Evolutionary conservation across 257 asterid species (phyloP).

Genomic region (Nicotiana paniculata): DNA sequence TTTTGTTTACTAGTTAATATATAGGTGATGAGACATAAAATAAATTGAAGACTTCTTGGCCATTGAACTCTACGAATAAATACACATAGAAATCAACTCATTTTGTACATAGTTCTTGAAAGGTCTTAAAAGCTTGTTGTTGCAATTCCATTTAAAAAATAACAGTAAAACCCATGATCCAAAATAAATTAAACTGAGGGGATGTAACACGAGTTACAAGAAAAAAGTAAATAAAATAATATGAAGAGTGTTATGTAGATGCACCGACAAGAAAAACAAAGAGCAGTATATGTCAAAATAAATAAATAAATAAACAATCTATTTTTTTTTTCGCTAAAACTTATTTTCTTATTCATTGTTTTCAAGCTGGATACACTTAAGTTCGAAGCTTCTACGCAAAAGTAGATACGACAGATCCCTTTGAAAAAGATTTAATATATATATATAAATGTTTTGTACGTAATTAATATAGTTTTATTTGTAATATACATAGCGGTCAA

Average conservation of each 20-base stretch:
- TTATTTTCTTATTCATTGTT: not conserved
- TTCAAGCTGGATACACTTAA: not conserved
- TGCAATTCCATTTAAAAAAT: no score
- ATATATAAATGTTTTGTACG: not conserved
- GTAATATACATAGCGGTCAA: no score
- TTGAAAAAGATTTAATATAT: not conserved
- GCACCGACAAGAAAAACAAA: not conserved
- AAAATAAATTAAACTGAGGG: not conserved
- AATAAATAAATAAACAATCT: not conserved
- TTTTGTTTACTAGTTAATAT: no score
- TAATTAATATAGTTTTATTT: no score
- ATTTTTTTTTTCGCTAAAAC: not conserved
- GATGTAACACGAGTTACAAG: not conserved
- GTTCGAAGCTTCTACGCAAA: not conserved
- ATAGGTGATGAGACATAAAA: no score
- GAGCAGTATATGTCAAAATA: not conserved
- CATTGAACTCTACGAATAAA: no score
- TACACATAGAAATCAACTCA: no score
- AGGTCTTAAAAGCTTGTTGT: no score
- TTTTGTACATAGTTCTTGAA: no score
- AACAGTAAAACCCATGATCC: no score
- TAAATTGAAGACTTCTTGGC: no score
- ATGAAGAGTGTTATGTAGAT: not conserved
- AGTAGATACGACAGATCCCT: not conserved
- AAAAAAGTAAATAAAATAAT: not conserved